Percentiles rank a stretch among this genome's conserved stretches.
phyloP scores from a whole-genome alignment of 2,329 filamentous ascomycete genomes.

The Calcarisporium arbuscula region DNA sequence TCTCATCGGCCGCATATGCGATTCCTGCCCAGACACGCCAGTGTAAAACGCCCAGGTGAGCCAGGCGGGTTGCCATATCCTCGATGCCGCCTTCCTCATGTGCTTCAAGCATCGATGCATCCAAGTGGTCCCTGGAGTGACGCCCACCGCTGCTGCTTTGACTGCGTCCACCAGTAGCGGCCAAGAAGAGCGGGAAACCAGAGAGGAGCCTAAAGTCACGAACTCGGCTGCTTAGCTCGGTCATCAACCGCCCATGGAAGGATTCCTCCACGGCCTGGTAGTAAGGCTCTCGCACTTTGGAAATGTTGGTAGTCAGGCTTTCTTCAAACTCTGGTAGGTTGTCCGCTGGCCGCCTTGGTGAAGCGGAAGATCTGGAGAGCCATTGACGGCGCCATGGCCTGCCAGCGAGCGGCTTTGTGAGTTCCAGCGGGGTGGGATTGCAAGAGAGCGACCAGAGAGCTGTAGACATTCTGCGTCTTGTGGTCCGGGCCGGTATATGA shows the following conservation, averaged over 20 bases:
- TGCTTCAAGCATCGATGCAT: slow-evolving; percentile 30
- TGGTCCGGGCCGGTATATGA: slow-evolving; percentile 29
- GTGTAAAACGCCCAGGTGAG: slow-evolving; percentile 78
- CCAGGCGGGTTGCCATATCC: slow-evolving; percentile 68
- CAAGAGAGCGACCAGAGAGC: slow-evolving; percentile 46
- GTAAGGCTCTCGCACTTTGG: slow-evolving; percentile 33
- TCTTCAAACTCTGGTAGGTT: slow-evolving; percentile 42
- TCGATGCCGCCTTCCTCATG: slow-evolving; percentile 49
- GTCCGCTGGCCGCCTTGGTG: slow-evolving; percentile 41
- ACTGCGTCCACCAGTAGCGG: slow-evolving; percentile 45
- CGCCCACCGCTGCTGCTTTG: slow-evolving; percentile 26
- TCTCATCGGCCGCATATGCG: too few species aligned
- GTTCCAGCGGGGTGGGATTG: slow-evolving; percentile 40
- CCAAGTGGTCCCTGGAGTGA: slow-evolving; percentile 23
- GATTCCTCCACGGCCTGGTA: slow-evolving; percentile 42
- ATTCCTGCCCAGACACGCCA: slow-evolving; percentile 82
- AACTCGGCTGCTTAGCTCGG: slow-evolving; percentile 41
- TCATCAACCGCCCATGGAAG: slow-evolving; percentile 41
- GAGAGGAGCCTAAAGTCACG: slow-evolving; percentile 45
- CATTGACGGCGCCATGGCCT: slow-evolving; percentile 43
- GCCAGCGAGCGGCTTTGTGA: slow-evolving; percentile 42
- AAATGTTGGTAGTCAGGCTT: slow-evolving; percentile 38
- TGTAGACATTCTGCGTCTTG: slow-evolving; percentile 42
- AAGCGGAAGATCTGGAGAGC: slow-evolving; percentile 53
- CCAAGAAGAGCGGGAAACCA: slow-evolving; percentile 46